Base-by-base conservation (phyloP, 192 early-diverging fungal genomes). In the Podila minutissima region DNA sequence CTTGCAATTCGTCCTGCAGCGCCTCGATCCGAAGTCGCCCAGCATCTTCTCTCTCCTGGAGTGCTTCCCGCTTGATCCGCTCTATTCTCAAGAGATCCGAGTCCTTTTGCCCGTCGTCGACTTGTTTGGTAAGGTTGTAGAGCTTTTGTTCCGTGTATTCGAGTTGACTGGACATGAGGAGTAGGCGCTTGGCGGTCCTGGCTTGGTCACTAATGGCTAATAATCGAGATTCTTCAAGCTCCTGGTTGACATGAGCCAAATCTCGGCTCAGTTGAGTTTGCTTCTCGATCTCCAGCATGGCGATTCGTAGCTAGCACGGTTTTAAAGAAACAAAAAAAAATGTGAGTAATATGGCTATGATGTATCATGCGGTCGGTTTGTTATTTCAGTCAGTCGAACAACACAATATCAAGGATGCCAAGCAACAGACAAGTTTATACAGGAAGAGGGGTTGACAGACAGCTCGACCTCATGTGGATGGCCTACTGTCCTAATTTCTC, bases 201-300 rank as follows among this genome's bases (percentile, higher is more conserved):
- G 77, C 71, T 20, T 81, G 77, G 20, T 81, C 77, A 31, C 71
- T 73, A 31, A 81, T 62, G 20, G 77, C 77, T 22, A 81, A 0
- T 28, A 81, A 57, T 37, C 77, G 59, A 17, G 77, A 71, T 49
- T 81, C 77, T 62, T 81, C 77, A 26, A 81, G 62, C 10, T 81
- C 77, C 33, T 73, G 77, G 29, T 81, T 81, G 5, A 73, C 13
- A 31, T 65, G 46, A 19, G 77, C 67, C 10, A 73, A 65, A 15
- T 73, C 77, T 37, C 77, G 49, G 67, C 77, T 73, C 15, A 60
- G 22, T 41, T 64, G 61, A 2, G 65, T 69, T 29, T 69, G 29
- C 31, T 81, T 81, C 64, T 81, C 77, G 41, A 81, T 81, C 60
- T 81, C 77, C 10, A 81, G 66, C 50, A 81, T 68, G 10, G 77